Percentiles rank a stretch among this genome's conserved stretches.
phyloP scores from a whole-genome alignment of 2,329 filamentous ascomycete genomes.

The Microcyclospora tardicrescens region DNA sequence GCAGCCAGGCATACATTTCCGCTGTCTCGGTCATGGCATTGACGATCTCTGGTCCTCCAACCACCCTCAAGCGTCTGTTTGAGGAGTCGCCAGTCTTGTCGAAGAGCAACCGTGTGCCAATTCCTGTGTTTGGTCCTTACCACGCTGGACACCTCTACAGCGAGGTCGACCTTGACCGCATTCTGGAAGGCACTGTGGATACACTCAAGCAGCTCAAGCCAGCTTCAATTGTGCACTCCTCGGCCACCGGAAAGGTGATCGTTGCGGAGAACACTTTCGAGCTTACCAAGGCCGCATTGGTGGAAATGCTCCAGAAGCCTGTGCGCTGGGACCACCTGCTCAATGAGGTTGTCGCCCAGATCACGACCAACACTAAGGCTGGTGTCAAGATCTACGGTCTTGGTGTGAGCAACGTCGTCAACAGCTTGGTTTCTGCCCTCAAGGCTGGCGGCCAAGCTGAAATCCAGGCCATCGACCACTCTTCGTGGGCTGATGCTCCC shows the following conservation, averaged over 20 bases:
- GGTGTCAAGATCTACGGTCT: constrained; percentile 36
- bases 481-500: constrained; percentile 27
- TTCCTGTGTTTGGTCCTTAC: constrained; percentile 46
- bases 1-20: constrained; percentile 45
- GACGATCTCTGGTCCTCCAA: constrained; percentile 47
- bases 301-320: constrained; percentile 34
- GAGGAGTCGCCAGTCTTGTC: constrained; percentile 35
- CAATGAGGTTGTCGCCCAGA: constrained; percentile 34
- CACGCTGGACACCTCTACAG: constrained; percentile 45
- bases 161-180: constrained; percentile 38
- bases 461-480: constrained; percentile 32
- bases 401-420: constrained; percentile 41
- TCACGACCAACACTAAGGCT: constrained; percentile 28
- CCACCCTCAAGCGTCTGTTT: constrained; percentile 40
- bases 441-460: constrained; percentile 37
- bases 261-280: constrained; percentile 33
- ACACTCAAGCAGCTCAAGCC: constrained; percentile 31
- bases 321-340: constrained; percentile 39
- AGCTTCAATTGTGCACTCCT: constrained; percentile 33
- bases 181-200: constrained; percentile 32
- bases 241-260: constrained; percentile 33
- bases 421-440: constrained; percentile 41
- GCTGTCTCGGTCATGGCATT: constrained; percentile 46
- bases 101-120: constrained; percentile 38
- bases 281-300: constrained; percentile 30